Base-by-base conservation (phyloP, 345 rosid species). In the Abelmoschus esculentus region DNA sequence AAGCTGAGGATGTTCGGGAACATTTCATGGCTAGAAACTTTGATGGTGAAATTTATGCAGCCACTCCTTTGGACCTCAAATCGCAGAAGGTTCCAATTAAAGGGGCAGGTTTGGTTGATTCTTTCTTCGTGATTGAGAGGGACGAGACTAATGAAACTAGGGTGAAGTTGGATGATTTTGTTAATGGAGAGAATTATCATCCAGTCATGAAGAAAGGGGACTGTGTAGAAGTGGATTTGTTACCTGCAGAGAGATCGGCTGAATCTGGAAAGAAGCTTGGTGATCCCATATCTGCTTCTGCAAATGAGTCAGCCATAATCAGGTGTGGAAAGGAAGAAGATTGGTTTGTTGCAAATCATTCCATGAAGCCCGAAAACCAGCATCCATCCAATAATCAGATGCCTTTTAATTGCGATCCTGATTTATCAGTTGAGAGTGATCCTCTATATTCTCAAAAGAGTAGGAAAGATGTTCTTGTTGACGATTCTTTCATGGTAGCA, bases 401-500 rank as follows among this genome's bases (percentile, higher is more conserved):
- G 36, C 73, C 78, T 10, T 81, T 86, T 72, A 83, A 82, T 72
- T 83, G 79, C 7, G 77, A 79, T 56, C 72, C 17, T 66, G 18
- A 72, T 31, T 57, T 75, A 69, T 38, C 82, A 50, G 69, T 61
- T 8, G 72, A 61, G 66, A 73, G 78, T 54, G 77, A 79, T 66
- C 19, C 50, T 22, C 29, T 18, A 38, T 61, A 70, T 29, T 32
- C 31, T n/a, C 82, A 80, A 70, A 78, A 78, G 61, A 78, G 68
- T 74, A 70, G 61, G 72, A 74, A 80, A 75, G 84, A 81, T 10
- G 66, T 72, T 34, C 71, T 77, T 9, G 42, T 81, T 54, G 96
- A 92, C 50, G 98, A 90, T 80, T 92, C 92, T 66, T 80, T 92
- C 80, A 90, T 92, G 92, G 80, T 89, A 32, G 89, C 82, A 13